A percentile compares a stretch with the other conserved stretches of the same genome.
These are phyloP conservation scores for Ogataea methylovora DNA, from an alignment of 805 yeast species.

Conservation along the genomic window DNA sequence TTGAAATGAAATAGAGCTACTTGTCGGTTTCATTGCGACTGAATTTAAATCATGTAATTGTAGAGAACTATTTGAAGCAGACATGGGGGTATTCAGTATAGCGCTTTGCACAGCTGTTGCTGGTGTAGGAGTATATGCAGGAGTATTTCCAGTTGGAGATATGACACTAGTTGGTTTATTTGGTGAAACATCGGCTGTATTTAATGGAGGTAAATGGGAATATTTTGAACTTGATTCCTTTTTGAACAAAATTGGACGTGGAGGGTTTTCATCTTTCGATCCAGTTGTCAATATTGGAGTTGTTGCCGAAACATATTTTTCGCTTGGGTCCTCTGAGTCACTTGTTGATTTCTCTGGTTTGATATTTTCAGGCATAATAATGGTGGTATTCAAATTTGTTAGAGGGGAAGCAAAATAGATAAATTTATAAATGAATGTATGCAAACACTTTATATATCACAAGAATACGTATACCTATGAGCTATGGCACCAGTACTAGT, in stretches of 20 bases:
- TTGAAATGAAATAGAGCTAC: conserved; percentile 36
- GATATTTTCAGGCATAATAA: too few species aligned
- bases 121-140: background rate
- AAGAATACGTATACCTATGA: too few species aligned
- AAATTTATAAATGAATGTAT: too few species aligned
- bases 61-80: background rate
- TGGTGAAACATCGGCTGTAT: background rate
- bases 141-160: background rate
- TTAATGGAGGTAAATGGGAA: conserved; percentile 15
- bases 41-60: background rate
- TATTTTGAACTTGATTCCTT: conserved; percentile 8
- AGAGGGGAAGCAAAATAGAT: too few species aligned
- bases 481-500: too few species aligned
- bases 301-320: too few species aligned
- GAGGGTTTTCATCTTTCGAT: too few species aligned
- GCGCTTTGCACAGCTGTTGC: conserved; percentile 1
- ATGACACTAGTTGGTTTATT: background rate
- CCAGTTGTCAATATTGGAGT: too few species aligned
- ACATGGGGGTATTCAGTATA: background rate
- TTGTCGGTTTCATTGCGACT: conserved; percentile 11
- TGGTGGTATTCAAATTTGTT: too few species aligned
- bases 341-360: too few species aligned
- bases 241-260: conserved; percentile 15
- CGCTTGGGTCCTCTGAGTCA: too few species aligned
- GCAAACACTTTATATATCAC: too few species aligned